phyloP scores from a whole-genome alignment of 2,329 filamentous ascomycete species.

The Bipolaris cookei region DNA sequence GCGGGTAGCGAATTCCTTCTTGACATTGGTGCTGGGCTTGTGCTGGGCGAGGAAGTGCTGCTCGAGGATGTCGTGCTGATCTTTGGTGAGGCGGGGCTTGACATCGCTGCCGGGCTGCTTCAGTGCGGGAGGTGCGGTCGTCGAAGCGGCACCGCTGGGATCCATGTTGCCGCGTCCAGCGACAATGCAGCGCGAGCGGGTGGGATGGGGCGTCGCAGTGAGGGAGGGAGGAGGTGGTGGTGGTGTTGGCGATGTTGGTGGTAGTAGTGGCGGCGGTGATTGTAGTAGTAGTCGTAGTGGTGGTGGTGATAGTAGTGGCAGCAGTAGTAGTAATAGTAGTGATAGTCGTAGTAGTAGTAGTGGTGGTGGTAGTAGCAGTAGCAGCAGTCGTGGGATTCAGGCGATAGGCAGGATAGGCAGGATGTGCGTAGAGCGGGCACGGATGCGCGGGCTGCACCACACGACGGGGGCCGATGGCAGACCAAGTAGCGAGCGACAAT shows the following conservation, averaged over 20 bases:
- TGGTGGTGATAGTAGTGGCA: not conserved
- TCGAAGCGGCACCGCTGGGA: conserved; percentile 29
- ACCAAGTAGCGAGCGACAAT: conserved; percentile 19
- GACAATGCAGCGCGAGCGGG: conserved; percentile 16
- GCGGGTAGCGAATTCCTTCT: conserved; percentile 57
- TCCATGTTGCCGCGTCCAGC: conserved; percentile 41
- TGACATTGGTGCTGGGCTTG: conserved; percentile 58
- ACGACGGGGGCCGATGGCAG: conserved; percentile 9
- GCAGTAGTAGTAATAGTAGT: not conserved
- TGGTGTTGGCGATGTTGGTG: conserved; percentile 10
- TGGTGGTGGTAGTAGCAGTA: not conserved
- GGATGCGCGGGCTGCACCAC: conserved; percentile 25
- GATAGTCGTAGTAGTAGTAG: not conserved
- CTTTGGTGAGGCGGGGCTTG: conserved; percentile 60
- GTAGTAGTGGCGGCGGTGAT: not conserved
- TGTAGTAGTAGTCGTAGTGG: not conserved
- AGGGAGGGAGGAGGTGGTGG: not conserved
- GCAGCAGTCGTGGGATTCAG: conserved; percentile 3
- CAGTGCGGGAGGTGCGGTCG: conserved; percentile 23
- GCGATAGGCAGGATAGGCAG: conserved; percentile 10
- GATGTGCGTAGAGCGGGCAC: conserved; percentile 19
- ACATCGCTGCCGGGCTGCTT: conserved; percentile 51
- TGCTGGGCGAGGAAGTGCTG: conserved; percentile 56
- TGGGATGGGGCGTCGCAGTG: conserved; percentile 13
- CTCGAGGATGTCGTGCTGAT: conserved; percentile 61